Percentiles rank a stretch among this genome's conserved stretches.
phyloP scores from a whole-genome alignment of 768 basidiomycete species.

The Trametes gibbosa region DNA sequence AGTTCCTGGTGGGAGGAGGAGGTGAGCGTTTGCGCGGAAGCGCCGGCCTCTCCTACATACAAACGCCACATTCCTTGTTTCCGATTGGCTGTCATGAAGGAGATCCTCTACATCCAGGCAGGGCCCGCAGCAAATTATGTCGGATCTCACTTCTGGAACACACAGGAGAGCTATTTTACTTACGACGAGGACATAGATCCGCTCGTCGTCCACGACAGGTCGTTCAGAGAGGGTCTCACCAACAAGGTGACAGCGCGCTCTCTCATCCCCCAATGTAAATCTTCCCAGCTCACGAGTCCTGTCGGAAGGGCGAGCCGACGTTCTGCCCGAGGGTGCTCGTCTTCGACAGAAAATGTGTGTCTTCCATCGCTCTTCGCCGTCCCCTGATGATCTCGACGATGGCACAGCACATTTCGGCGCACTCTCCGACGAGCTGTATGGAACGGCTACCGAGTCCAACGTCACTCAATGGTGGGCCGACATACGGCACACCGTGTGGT shows the following conservation, averaged over 20 bases:
- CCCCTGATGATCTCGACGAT: neutral
- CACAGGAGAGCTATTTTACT: constrained; percentile 68
- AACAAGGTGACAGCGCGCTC: constrained; percentile 37
- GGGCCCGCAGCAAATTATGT: constrained; percentile 64
- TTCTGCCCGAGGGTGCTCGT: constrained; percentile 63
- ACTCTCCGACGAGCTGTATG: constrained; percentile 43
- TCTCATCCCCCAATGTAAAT: neutral
- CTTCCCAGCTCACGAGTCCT: constrained; percentile 2
- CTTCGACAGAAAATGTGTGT: constrained; percentile 67
- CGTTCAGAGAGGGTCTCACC: constrained; percentile 62
- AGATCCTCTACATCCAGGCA: constrained; percentile 78
- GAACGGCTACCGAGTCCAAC: constrained; percentile 22
- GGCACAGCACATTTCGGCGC: constrained; percentile 64
- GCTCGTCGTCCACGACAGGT: constrained; percentile 51
- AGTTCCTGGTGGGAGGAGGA: no score
- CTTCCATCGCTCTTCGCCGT: neutral
- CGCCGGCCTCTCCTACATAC: neutral
- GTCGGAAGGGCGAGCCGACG: constrained; percentile 42
- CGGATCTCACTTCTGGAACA: constrained; percentile 82
- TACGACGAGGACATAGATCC: constrained; percentile 45
- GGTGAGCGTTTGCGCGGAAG: no score
- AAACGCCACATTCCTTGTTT: neutral
- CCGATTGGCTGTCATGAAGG: constrained; percentile 49
- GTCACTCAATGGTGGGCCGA: neutral
- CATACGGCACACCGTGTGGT: neutral